Evolutionary conservation across 2,329 filamentous ascomycete genomes (phyloP).

Genomic region (Dactylellina haptotyla): DNA sequence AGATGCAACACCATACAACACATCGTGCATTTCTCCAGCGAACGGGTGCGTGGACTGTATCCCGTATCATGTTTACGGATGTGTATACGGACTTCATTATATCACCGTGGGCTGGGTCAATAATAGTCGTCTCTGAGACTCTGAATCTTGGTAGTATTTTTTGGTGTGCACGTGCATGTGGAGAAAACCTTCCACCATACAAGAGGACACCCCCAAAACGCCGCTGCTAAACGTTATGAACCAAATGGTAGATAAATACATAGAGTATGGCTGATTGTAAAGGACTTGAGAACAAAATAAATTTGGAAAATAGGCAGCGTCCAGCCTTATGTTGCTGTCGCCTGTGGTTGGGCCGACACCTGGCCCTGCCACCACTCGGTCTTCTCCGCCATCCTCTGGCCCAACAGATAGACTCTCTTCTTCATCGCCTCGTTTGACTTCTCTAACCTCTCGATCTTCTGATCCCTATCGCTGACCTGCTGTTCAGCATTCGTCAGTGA

Average conservation of each 20-base stretch:
- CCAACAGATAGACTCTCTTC: conserved; percentile 46
- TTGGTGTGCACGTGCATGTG: no score
- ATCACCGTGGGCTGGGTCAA: no score
- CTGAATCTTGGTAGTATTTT: no score
- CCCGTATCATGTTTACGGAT: no score
- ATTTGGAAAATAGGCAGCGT: not conserved
- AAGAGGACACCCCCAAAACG: no score
- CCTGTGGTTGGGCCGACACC: conserved; percentile 14
- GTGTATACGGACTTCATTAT: no score
- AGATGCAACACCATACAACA: conserved; percentile 33
- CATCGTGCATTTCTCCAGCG: conserved; percentile 11
- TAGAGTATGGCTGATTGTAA: not conserved
- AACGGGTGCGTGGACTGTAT: not conserved
- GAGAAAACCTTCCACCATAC: no score
- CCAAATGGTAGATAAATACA: no score
- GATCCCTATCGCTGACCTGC: conserved; percentile 13
- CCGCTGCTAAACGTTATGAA: no score
- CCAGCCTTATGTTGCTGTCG: not conserved
- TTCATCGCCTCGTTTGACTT: conserved; percentile 38
- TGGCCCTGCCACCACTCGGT: conserved; percentile 46
- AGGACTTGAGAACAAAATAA: not conserved
- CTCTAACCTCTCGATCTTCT: conserved; percentile 24
- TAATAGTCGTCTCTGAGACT: no score
- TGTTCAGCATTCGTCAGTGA: conserved; percentile 4
- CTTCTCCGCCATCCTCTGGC: conserved; percentile 49